Evolutionary conservation across 345 rosid species (phyloP), one percentile per base, ranked within the genome.

Genomic region (Brassica incana): DNA sequence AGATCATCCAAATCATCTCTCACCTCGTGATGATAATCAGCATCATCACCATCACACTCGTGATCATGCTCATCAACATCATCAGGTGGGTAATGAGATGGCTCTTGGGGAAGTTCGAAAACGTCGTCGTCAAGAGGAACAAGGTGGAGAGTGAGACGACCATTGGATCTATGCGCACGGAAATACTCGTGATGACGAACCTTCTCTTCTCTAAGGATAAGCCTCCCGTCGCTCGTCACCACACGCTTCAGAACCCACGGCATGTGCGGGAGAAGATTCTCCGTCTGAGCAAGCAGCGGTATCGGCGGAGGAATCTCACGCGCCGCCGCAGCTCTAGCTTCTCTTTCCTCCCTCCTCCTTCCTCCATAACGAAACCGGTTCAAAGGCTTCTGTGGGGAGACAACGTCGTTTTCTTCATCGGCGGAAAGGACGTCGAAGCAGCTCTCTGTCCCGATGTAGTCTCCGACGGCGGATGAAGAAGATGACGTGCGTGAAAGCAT

Each of bases 371-470:
- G 77, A 60, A 0, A 77, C 48, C 68, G 32, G 62, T 67, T 81
- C 2, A 38, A 3, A 38, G 54, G 3, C 70, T 67, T 8, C 16
- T 33, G 54, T 8, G 6, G 12, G 5, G 72, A 12, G 23, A 16
- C 43, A 25, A 59, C 27, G 18, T 56, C 58, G 73, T 35, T 65
- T 7, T 59, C 64, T 27, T 85, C 87, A 1, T 79, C 78, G 4
- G 45, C 75, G 29, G 79, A 64, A n/a, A 77, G 65, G 30, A 88
- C 73, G 77, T 94, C 97, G 10, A 85, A 84, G 65, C 94, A 89
- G 78, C 97, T 90, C 79, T 94, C 98, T 66, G 81, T 67, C 29
- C 98, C 98, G 75, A 94, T 88, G 86, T 84, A 91, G 65, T 94
- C 98, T 2, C 86, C 95, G 3, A 84, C 69, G 16, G 78, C 77